Percentiles rank a stretch among this genome's conserved stretches.
These are phyloP conservation scores for Podospora australis DNA, from an alignment of 495 filamentous ascomycete species.

Conservation along the genomic window DNA sequence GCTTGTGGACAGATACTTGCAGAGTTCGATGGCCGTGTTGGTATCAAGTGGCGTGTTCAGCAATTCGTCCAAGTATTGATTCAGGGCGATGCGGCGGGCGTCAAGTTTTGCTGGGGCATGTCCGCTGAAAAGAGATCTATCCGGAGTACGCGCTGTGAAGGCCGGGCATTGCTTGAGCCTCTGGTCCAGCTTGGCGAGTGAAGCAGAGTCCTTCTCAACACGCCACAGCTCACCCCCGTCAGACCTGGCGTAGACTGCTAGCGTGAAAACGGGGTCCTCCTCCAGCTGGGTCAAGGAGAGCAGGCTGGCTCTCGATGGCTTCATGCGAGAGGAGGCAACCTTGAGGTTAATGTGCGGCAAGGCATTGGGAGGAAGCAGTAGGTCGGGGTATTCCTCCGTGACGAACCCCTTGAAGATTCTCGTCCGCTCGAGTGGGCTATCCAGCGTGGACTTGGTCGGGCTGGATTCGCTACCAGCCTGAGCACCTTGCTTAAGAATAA, in stretches of 20 bases:
- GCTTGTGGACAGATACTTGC: constrained; percentile 81
- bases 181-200: constrained; percentile 75
- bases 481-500: constrained; percentile 32
- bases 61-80: constrained; percentile 77
- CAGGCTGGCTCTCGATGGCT: constrained; percentile 79
- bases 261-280: constrained; percentile 89
- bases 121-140: constrained; percentile 78
- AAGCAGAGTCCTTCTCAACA: constrained; percentile 81
- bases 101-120: constrained; percentile 94
- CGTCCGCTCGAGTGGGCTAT: constrained; percentile 29
- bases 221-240: constrained; percentile 83
- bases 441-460: constrained; percentile 26
- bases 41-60: constrained; percentile 78
- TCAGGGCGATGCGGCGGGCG: constrained; percentile 71
- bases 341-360: constrained; percentile 76
- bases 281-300: constrained; percentile 63
- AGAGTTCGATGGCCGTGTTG: constrained; percentile 69
- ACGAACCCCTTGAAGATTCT: constrained; percentile 56
- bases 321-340: constrained; percentile 84
- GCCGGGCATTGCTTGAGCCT: constrained; percentile 62
- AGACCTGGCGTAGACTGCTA: constrained; percentile 74
- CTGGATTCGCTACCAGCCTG: constrained; percentile 23
- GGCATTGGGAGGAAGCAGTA: constrained; percentile 85
- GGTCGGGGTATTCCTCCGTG: constrained; percentile 74
- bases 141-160: constrained; percentile 69